Percentiles rank a stretch among this genome's conserved stretches.
Evolutionary conservation across 768 basidiomycete species (phyloP).

Genomic region (Pulveroboletus sp.): DNA sequence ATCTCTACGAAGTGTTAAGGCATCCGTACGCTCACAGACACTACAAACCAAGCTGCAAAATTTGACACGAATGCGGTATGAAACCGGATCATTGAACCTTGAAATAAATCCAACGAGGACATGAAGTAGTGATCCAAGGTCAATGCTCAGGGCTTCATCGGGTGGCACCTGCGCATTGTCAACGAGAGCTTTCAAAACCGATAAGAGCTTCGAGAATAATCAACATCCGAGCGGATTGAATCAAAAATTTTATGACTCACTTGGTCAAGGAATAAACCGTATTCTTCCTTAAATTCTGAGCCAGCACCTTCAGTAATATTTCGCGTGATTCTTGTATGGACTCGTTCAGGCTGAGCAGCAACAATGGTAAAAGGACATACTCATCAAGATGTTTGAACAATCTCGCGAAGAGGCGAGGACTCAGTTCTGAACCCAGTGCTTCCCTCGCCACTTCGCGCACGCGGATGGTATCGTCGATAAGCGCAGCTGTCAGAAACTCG

Average conservation of each 20-base stretch:
- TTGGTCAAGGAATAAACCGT: constrained; percentile 68
- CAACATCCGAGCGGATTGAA: constrained; percentile 2
- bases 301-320: constrained; percentile 48
- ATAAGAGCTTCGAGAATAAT: constrained; percentile 53
- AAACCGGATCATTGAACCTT: constrained; percentile 51
- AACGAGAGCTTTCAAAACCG: constrained; percentile 73
- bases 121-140: constrained; percentile 59
- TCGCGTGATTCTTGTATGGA: constrained; percentile 44
- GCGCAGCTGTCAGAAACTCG: constrained; percentile 61
- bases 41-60: constrained; percentile 73
- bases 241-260: constrained; percentile 33
- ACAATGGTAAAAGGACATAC: constrained; percentile 41
- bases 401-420: constrained; percentile 61
- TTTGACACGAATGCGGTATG: constrained; percentile 67
- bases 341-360: neutral
- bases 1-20: constrained; percentile 65
- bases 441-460: constrained; percentile 80
- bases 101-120: constrained; percentile 64
- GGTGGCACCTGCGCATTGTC: constrained; percentile 61
- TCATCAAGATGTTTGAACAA: constrained; percentile 71
- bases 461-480: constrained; percentile 59
- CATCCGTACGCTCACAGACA: constrained; percentile 60
- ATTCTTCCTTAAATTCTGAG: constrained; percentile 37
- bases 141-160: constrained; percentile 61
- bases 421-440: constrained; percentile 77